Conservation (phyloP, 345 rosid species). For the Passiflora organensis region DNA sequence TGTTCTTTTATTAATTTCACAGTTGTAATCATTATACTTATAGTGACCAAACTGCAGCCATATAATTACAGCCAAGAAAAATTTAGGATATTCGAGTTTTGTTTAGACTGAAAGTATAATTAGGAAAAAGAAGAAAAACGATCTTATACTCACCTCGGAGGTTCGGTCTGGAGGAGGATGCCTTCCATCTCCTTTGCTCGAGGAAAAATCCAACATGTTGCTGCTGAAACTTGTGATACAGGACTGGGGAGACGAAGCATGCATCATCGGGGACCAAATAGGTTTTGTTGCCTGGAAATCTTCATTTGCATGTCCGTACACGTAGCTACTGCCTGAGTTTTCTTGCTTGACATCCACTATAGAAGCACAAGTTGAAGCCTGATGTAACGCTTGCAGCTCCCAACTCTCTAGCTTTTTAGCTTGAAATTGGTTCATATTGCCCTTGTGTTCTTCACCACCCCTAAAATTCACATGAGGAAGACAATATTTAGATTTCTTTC, state of each 20-base stretch:
- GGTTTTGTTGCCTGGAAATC: conserved; percentile 27
- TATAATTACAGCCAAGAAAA: no score
- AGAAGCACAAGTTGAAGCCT: conserved; percentile 33
- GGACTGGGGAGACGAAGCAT: conserved; percentile 53
- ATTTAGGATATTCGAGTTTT: not conserved
- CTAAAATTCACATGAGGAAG: conserved; percentile 27
- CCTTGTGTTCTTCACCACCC: conserved; percentile 50
- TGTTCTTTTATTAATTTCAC: no score
- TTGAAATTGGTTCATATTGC: conserved; percentile 42
- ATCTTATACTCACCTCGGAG: conserved; percentile 42
- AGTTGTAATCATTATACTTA: no score
- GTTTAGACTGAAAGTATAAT: no score
- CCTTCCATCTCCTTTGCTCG: conserved; percentile 34
- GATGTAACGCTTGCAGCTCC: conserved; percentile 59
- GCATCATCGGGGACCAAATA: conserved; percentile 35
- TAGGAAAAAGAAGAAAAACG: no score
- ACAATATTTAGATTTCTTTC: no score
- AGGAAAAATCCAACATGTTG: conserved; percentile 60
- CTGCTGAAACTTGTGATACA: conserved; percentile 50
- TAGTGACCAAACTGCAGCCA: no score
- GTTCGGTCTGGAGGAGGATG: conserved; percentile 54
- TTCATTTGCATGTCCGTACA: conserved; percentile 13
- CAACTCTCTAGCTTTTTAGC: conserved; percentile 56
- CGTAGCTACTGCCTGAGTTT: not conserved
- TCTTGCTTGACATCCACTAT: conserved; percentile 61